Percentiles rank a stretch among this genome's conserved stretches.
phyloP scores from a whole-genome alignment of 169 alveolate species.

The Theileria orientalis region DNA sequence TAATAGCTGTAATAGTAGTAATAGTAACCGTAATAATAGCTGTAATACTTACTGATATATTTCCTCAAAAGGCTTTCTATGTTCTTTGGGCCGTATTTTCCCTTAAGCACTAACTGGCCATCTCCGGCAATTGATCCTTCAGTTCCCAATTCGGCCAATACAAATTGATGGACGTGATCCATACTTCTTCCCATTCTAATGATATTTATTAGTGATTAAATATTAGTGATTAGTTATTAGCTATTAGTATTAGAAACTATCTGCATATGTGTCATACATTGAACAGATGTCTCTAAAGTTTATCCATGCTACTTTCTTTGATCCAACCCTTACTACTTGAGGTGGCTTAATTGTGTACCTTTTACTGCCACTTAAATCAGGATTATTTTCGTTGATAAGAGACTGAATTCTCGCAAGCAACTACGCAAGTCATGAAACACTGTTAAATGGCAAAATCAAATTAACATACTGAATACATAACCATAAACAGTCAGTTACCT shows the following conservation, averaged over 20 bases:
- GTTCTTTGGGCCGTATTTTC: conserved; percentile 90
- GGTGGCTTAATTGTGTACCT: conserved; percentile 89
- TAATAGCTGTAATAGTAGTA: too few relatives aligned
- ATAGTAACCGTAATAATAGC: too few relatives aligned
- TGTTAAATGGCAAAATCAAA: too few relatives aligned
- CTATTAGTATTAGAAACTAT: not conserved
- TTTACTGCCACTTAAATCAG: conserved; percentile 85
- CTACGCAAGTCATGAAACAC: conserved; percentile 22
- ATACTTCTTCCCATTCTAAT: conserved; percentile 86
- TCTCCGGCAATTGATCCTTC: conserved; percentile 92
- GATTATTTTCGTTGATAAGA: conserved; percentile 83
- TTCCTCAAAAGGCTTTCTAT: conserved; percentile 88
- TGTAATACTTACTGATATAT: conserved; percentile 82
- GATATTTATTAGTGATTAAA: not conserved
- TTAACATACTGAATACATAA: too few relatives aligned
- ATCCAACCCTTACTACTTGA: conserved; percentile 92
- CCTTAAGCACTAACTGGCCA: conserved; percentile 91
- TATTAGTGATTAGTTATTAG: not conserved
- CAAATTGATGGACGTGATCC: conserved; percentile 93
- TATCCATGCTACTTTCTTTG: conserved; percentile 94
- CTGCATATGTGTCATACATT: conserved; percentile 59
- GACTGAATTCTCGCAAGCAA: conserved; percentile 84
- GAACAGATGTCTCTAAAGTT: conserved; percentile 90
- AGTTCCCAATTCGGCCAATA: conserved; percentile 91
- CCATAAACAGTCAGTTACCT: too few relatives aligned